Evolutionary conservation across 2,329 filamentous ascomycete species (phyloP).

Genomic region (Neonectria punicea): DNA sequence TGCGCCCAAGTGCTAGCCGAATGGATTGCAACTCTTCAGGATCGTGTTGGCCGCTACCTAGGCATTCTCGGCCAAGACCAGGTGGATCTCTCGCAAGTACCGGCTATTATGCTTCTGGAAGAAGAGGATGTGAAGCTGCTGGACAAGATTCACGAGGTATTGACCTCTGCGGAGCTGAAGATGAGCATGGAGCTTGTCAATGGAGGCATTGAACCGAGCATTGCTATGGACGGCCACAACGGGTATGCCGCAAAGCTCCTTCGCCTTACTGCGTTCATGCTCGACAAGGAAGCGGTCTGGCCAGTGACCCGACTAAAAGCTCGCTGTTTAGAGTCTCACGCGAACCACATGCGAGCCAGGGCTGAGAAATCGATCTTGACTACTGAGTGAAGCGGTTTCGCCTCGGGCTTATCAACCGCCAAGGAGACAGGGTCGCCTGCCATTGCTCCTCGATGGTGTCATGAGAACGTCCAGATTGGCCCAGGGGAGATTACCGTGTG

Average conservation of each 20-base stretch:
- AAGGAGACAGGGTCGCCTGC: neutral
- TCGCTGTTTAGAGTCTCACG: conserved; percentile 65
- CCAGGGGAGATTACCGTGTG: neutral
- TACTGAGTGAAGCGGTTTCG: conserved; percentile 46
- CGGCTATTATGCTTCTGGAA: conserved; percentile 89
- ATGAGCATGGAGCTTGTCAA: conserved; percentile 67
- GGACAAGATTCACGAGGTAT: conserved; percentile 82
- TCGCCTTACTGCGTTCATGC: conserved; percentile 84
- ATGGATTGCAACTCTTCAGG: conserved; percentile 93
- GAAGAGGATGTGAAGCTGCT: conserved; percentile 91
- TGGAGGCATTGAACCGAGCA: conserved; percentile 63
- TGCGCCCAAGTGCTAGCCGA: conserved; percentile 94
- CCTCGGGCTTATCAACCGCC: conserved; percentile 9
- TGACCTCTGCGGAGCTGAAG: conserved; percentile 81
- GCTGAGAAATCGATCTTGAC: conserved; percentile 63
- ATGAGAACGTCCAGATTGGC: neutral
- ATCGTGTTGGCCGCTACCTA: conserved; percentile 89
- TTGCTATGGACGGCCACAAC: conserved; percentile 68
- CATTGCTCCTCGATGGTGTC: neutral
- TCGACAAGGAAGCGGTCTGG: conserved; percentile 92
- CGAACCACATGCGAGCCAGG: conserved; percentile 61
- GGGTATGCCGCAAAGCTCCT: conserved; percentile 89
- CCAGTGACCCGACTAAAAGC: conserved; percentile 71
- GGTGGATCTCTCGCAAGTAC: conserved; percentile 81
- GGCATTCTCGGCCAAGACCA: conserved; percentile 87